Conservation (phyloP, 257 asterid species). For the Nicotiana otophora region DNA sequence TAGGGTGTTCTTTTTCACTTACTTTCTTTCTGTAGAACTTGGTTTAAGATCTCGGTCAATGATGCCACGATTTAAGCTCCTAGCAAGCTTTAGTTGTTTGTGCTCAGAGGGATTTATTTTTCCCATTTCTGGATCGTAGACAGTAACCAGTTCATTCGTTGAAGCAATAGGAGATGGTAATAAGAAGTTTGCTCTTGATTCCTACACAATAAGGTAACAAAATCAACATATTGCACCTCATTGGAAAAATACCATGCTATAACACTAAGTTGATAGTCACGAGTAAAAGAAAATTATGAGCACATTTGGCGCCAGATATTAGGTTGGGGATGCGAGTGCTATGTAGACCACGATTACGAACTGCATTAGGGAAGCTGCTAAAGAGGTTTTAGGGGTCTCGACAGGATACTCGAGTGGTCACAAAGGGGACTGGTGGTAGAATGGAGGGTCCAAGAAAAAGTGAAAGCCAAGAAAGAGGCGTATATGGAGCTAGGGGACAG, state of each 20-base stretch:
- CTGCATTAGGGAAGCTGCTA: too few relatives aligned
- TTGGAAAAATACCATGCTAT: background rate
- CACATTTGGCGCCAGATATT: background rate
- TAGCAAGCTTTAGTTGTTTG: conserved; percentile 93
- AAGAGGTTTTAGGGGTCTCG: too few relatives aligned
- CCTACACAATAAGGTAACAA: conserved; percentile 41
- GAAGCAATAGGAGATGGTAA: conserved; percentile 91
- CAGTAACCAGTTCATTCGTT: conserved; percentile 85
- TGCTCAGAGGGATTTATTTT: conserved; percentile 97
- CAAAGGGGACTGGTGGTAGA: too few relatives aligned
- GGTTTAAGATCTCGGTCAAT: conserved; percentile 97
- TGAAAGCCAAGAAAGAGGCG: too few relatives aligned
- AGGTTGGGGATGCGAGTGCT: too few relatives aligned
- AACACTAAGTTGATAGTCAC: background rate
- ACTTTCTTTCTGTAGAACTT: conserved; percentile 83
- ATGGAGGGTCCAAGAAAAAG: too few relatives aligned
- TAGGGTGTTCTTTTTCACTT: too few relatives aligned
- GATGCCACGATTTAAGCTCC: conserved; percentile 96
- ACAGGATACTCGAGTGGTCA: too few relatives aligned
- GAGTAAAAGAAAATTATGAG: background rate
- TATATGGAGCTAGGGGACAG: too few relatives aligned
- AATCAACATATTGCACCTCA: background rate
- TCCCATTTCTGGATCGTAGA: conserved; percentile 97
- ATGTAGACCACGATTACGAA: too few relatives aligned
- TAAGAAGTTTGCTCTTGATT: conserved; percentile 91